Base-by-base conservation (phyloP, 1,284 basidiomycete species). In the Irpex rosettiformis region DNA sequence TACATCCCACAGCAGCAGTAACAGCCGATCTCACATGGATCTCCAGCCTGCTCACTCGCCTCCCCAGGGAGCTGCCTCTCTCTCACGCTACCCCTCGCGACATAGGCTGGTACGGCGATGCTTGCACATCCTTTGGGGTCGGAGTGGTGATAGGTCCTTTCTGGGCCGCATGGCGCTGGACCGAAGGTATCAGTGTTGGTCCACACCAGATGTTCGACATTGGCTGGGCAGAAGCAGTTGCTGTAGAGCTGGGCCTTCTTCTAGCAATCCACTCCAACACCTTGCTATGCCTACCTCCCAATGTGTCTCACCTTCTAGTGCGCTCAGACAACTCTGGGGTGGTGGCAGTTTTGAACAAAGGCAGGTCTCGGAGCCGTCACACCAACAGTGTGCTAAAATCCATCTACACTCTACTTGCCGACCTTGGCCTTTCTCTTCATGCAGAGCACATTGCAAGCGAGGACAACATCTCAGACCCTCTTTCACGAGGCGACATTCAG, bases 121-220 rank as follows among this genome's bases (percentile, higher is more conserved):
- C 75, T 0, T 75, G 73, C 63, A 68, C 73, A 0, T 75, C 71
- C 0, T 77, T 72, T 56, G 75, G 77, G 0, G 70, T 78, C 11
- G 76, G 76, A 0, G 59, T 78, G 0, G 66, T 72, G 0, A 56
- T 78, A 1, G 64, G 67, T 1, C 40, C 30, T 0, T 59, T 62
- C 37, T 77, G 71, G 70, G 69, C 60, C 0, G 66, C 67, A 0
- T 77, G 75, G 76, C 28, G 27, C 1, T 75, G 67, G 66, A 66
- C 69, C 1, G 57, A 60, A 0, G 72, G 70, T 1, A 62, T 74
- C 52, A 10, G 16, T 1, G 69, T 75, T 1, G 73, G 74, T 0
- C 74, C 73, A 4, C 11, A 55, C 0, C 21, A 61, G 11, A 37
- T n/a, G 0, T 66, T 48, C 69, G 68, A 76, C 59, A 75, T 77